A percentile compares a stretch with the other conserved stretches of the same genome.
Conservation (phyloP, 139 green algal species). For the Cymbomonas tetramitiformis region DNA sequence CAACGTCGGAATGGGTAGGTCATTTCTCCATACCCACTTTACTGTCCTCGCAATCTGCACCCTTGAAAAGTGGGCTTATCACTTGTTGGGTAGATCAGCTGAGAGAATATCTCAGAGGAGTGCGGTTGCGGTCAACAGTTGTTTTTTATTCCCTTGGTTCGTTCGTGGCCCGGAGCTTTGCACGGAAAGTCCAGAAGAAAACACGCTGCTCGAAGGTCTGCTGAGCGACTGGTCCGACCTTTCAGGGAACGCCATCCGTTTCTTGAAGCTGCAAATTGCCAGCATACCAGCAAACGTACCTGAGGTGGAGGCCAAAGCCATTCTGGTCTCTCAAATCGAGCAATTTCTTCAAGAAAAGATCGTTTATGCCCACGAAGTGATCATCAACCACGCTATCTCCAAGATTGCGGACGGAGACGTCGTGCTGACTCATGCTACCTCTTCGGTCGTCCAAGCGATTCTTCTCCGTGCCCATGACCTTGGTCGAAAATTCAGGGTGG, state of each 20-base stretch:
- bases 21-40: no score
- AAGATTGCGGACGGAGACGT: slow-evolving; percentile 78
- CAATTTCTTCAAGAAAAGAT: slow-evolving; percentile 51
- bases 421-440: slow-evolving; percentile 73
- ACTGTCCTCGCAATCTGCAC: no score
- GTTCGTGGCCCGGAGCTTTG: no score
- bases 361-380: slow-evolving; percentile 46
- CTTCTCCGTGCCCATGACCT: slow-evolving; percentile 39
- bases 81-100: no score
- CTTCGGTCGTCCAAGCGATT: slow-evolving; percentile 41
- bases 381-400: slow-evolving; percentile 46
- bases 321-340: slow-evolving; percentile 17
- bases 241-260: slow-evolving; percentile 26
- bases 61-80: no score
- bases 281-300: neutral
- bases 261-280: slow-evolving; percentile 10
- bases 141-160: no score
- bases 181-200: no score
- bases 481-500: slow-evolving; percentile 37
- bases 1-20: slow-evolving; percentile 60
- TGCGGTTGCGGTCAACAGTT: no score
- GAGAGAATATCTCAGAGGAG: no score
- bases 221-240: no score
- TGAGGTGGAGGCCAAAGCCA: neutral
- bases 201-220: no score